These are phyloP conservation scores for Leucosporidium yakuticum DNA, from an alignment of 768 basidiomycete species.

Conservation along the genomic window DNA sequence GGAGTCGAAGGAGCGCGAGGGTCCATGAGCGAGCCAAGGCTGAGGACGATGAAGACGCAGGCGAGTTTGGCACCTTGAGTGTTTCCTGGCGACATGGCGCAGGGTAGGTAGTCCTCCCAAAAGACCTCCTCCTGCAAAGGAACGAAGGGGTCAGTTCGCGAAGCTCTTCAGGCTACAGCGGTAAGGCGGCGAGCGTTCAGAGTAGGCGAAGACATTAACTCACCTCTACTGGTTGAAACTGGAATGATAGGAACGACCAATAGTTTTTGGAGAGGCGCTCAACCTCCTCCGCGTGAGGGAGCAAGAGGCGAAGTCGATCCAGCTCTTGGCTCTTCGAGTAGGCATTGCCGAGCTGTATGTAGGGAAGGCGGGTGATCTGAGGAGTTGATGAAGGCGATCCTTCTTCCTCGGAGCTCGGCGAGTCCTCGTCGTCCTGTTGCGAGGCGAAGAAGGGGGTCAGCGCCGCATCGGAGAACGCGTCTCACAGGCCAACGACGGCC, in stretches of 20 bases:
- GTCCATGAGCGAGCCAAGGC: constrained; percentile 62
- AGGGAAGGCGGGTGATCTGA: constrained; percentile 4
- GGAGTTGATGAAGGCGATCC: not conserved
- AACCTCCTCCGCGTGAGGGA: constrained; percentile 9
- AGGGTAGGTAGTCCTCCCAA: constrained; percentile 13
- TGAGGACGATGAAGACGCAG: constrained; percentile 61
- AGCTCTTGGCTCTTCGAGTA: constrained; percentile 12
- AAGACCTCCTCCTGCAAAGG: not conserved
- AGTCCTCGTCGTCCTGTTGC: not conserved
- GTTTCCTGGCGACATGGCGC: constrained; percentile 1
- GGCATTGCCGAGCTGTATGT: constrained; percentile 7
- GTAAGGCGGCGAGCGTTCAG: no score
- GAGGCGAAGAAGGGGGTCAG: not conserved
- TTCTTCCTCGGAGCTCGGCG: not conserved
- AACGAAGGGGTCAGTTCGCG: not conserved
- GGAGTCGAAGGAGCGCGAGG: constrained; percentile 48
- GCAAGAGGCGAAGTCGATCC: constrained; percentile 4
- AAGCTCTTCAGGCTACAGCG: no score
- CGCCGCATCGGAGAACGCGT: not conserved
- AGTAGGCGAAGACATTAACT: not conserved
- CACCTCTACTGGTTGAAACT: not conserved
- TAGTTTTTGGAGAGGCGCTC: constrained; percentile 14
- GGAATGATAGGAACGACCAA: not conserved
- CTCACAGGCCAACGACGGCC: not conserved
- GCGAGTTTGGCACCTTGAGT: constrained; percentile 52